phyloP scores from a whole-genome alignment of 2,329 filamentous ascomycete genomes.

The Fusarium continuum region DNA sequence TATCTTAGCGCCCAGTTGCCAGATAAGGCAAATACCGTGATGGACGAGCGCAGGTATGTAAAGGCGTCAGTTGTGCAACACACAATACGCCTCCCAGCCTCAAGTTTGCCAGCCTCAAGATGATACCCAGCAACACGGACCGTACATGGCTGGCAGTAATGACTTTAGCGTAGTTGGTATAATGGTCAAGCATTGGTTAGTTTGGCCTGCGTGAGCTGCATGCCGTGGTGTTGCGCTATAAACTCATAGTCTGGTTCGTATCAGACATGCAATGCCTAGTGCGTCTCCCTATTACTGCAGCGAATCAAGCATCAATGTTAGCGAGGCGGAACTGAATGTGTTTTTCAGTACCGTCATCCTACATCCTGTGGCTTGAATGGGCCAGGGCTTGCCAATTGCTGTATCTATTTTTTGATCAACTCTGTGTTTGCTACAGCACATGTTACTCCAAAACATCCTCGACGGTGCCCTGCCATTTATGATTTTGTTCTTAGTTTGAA shows the following conservation, averaged over 20 bases:
- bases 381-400: background rate
- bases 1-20: background rate
- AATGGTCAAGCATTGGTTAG: background rate
- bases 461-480: background rate
- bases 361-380: background rate
- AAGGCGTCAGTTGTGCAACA: background rate
- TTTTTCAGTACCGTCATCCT: background rate
- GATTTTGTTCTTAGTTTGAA: background rate
- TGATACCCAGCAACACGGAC: background rate
- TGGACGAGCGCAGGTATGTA: background rate
- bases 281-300: background rate
- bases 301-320: constrained; percentile 25
- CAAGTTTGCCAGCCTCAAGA: background rate
- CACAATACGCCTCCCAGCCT: background rate
- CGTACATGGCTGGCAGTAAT: background rate
- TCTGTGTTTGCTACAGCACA: background rate
- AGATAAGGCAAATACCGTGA: constrained; percentile 1
- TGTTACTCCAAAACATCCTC: background rate
- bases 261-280: constrained; percentile 4
- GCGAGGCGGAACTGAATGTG: constrained; percentile 4
- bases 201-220: constrained; percentile 11
- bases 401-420: background rate
- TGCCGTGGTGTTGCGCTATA: constrained; percentile 3
- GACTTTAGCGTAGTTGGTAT: background rate
- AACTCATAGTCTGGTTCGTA: constrained; percentile 1